Evolutionary conservation across 805 yeast genomes (phyloP), one percentile per base, ranked within the genome.

Genomic region (Suhomyces tanzawaensis): DNA sequence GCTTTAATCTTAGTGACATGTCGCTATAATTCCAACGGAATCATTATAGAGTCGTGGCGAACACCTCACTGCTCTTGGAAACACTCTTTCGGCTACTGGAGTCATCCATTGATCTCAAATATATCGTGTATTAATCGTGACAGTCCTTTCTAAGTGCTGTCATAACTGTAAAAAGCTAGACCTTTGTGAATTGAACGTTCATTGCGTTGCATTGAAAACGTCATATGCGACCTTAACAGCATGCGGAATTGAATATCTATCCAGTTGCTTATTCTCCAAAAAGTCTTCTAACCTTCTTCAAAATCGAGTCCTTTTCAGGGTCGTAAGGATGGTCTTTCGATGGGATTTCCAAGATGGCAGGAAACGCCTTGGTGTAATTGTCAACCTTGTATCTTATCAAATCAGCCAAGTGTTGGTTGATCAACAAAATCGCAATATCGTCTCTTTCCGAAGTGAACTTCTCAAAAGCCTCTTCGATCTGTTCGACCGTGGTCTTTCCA

Each of bases 291-390:
- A 93, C 99, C 61, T 95, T 85, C 66, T 91, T 82, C 64, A 93
- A 74, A 28, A 93, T 89, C 15, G 95, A 84, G 64, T 93, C 99
- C 79, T 91, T 93, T 62, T 91, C 98, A 15, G 99, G 99, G 62
- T 93, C 95, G 62, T 93, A 93, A 16, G 99, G 98, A 62, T 93
- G 98, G 58, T 93, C 99, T 70, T 93, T 93, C 12, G 97, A 88
- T 19, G 99, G 99, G 45, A 93, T 93, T 66, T 93, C 99, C 56
- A 93, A 72, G 33, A 93, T 79, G 3, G 99, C 97, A 7, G 99
- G 99, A 65, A 93, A 93, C 8, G 99, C 95, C 47, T 81, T 79
- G 13, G 95, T 80, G 66, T 76, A 93, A 33, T 77, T 73, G 54
- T 93, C 99, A 32, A 93, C 88, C 48, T 76, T 74, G 48, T 74